Base-by-base conservation (phyloP, 129 eudicot species). In the Flaveria robusta region DNA sequence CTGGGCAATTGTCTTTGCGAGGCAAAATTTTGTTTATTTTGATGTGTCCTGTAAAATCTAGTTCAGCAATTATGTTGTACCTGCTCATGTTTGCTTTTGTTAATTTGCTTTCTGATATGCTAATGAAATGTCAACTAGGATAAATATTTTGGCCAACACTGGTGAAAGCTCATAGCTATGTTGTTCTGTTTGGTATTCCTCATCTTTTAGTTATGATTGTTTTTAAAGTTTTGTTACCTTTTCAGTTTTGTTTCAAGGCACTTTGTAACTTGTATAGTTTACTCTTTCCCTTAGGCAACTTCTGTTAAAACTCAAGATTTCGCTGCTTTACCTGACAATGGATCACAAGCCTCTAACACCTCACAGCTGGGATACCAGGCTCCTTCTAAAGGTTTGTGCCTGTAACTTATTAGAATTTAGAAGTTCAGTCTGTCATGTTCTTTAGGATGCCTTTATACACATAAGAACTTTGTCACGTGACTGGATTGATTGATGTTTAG, bases 331-430 rank as follows among this genome's bases (percentile, higher is more conserved):
- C 73, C 75, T 74, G 96, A 82, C 82, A 84, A 76, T 73, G 88
- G 88, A 69, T 81, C 92, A 73, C 90, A 86, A 77, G 92, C 82
- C 64, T 83, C 96, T n/a, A 84, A 75, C 52, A 73, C 92, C 22
- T 83, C 88, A 42, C 90, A 83, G 62, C 59, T 83, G 74, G 89
- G 87, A 78, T 79, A 85, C 79, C 90, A 78, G 65, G 82, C 78
- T 75, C 77, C 91, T 51, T 58, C 82, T 46, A 86, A 81, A 81
- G 98, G 98, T 92, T 71, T 55, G 87, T 71, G 56, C 74, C 60
- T 52, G 37, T 37, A 52, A 74, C 63, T 64, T 64, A 5, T 55
- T 56, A 34, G 41, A 66, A 41, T 62, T 71, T 45, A 27, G 56
- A 72, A 72, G 31, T 79, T 73, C 66, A 80, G 66, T 46, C 71